A percentile compares a stretch with the other conserved stretches of the same genome.
phyloP scores from a whole-genome alignment of 495 filamentous ascomycete species.

The Recurvomyces mirabilis region DNA sequence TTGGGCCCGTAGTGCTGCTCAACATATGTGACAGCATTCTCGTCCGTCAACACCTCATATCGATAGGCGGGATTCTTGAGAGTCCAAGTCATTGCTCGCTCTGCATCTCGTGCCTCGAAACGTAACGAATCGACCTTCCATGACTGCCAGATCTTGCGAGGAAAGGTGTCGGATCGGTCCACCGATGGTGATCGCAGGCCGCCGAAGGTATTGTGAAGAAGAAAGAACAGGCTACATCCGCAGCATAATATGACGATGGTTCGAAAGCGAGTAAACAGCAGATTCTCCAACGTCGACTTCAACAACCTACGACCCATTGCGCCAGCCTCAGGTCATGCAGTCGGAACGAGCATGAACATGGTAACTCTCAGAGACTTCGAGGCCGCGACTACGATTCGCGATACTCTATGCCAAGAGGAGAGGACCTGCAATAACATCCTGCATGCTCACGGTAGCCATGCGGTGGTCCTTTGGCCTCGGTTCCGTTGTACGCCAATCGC shows the following conservation, averaged over 20 bases:
- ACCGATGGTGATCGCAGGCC: background rate
- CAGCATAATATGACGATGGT: background rate
- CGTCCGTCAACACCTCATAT: conserved; percentile 56
- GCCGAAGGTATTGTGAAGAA: conserved; percentile 7
- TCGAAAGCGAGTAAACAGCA: conserved; percentile 1
- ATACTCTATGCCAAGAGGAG: too few relatives aligned
- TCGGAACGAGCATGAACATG: background rate
- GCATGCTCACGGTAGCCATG: too few relatives aligned
- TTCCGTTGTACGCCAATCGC: too few relatives aligned
- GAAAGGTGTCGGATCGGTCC: conserved; percentile 8
- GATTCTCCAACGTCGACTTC: background rate
- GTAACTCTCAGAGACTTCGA: too few relatives aligned
- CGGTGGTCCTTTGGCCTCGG: too few relatives aligned
- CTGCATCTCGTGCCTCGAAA: conserved; percentile 45
- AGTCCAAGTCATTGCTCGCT: conserved; percentile 45
- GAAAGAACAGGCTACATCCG: background rate
- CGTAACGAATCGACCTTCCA: conserved; percentile 52
- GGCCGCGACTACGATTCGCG: too few relatives aligned
- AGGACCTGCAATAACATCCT: too few relatives aligned
- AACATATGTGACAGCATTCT: conserved; percentile 48
- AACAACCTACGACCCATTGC: too few relatives aligned
- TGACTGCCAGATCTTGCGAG: conserved; percentile 52
- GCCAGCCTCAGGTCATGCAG: too few relatives aligned
- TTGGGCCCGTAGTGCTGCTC: conserved; percentile 45
- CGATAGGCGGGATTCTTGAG: conserved; percentile 45